Evolutionary conservation across 208 protist species (phyloP).

Genomic region (Crithidia acanthocephali): DNA sequence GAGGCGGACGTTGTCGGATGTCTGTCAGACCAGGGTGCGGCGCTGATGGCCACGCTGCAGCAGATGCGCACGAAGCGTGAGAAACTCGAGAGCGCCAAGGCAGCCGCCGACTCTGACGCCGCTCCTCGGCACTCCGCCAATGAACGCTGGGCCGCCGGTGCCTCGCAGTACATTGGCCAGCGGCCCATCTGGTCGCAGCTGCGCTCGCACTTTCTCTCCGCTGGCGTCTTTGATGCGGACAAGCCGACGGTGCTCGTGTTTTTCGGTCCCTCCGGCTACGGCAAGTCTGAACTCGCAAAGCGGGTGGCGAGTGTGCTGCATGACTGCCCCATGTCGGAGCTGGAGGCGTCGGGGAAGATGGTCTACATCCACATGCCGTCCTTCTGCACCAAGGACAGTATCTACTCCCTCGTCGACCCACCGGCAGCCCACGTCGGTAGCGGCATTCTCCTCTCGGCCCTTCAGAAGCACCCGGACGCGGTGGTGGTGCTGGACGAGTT

Average conservation of each 20-base stretch:
- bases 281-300: constrained; percentile 84
- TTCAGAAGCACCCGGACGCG: constrained; percentile 63
- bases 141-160: constrained; percentile 48
- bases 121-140: constrained; percentile 8
- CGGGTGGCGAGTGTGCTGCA: constrained; percentile 71
- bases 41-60: constrained; percentile 13
- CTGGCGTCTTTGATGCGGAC: constrained; percentile 62
- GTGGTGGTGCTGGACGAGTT: constrained; percentile 91
- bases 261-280: constrained; percentile 86
- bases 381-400: constrained; percentile 86
- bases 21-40: constrained; percentile 21
- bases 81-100: background rate
- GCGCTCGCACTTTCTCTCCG: constrained; percentile 58
- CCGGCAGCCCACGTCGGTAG: constrained; percentile 84
- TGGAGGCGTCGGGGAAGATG: constrained; percentile 72
- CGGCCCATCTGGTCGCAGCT: constrained; percentile 61
- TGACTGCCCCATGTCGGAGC: constrained; percentile 33
- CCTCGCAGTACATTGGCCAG: constrained; percentile 80
- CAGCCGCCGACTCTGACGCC: background rate
- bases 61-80: constrained; percentile 24
- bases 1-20: constrained; percentile 49
- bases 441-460: constrained; percentile 80
- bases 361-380: constrained; percentile 88
- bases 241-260: constrained; percentile 86
- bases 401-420: constrained; percentile 90